Evolutionary conservation across 345 rosid species (phyloP).

Genomic region (Carallia pectinifolia): DNA sequence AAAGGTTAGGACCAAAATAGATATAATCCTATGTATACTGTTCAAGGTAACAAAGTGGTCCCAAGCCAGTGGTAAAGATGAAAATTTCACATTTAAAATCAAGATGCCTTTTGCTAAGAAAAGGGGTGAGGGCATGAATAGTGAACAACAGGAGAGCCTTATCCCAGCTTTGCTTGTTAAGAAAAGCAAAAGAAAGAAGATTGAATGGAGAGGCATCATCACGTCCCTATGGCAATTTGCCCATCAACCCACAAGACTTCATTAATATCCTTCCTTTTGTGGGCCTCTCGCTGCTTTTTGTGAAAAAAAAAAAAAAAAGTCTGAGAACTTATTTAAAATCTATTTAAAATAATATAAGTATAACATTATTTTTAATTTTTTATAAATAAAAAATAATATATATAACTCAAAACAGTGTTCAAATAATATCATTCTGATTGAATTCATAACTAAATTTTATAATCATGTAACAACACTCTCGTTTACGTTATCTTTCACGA

Average conservation of each 20-base stretch:
- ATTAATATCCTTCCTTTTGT: conserved; percentile 55
- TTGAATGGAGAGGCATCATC: conserved; percentile 44
- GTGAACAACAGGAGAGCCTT: not conserved
- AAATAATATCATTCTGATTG: no score
- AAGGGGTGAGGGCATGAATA: conserved; percentile 1
- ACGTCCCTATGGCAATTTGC: conserved; percentile 37
- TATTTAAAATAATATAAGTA: no score
- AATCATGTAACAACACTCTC: conserved; percentile 5
- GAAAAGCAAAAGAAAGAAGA: conserved; percentile 22
- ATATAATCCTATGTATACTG: no score
- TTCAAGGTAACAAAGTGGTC: not conserved
- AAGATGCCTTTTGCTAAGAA: not conserved
- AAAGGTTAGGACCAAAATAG: no score
- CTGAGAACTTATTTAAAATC: no score
- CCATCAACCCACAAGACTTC: conserved; percentile 44
- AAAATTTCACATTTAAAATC: conserved; percentile 11
- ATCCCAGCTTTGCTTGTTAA: conserved; percentile 4
- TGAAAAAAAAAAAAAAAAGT: no score
- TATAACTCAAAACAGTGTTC: no score
- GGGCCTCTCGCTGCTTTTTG: conserved; percentile 36
- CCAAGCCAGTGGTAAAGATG: conserved; percentile 30
- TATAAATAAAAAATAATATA: no score
- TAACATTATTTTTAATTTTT: no score
- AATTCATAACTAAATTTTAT: no score
- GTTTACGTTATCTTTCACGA: not conserved